These are phyloP conservation scores for Podospora pseudopauciseta DNA, from an alignment of 495 filamentous ascomycete species.

Conservation along the genomic window DNA sequence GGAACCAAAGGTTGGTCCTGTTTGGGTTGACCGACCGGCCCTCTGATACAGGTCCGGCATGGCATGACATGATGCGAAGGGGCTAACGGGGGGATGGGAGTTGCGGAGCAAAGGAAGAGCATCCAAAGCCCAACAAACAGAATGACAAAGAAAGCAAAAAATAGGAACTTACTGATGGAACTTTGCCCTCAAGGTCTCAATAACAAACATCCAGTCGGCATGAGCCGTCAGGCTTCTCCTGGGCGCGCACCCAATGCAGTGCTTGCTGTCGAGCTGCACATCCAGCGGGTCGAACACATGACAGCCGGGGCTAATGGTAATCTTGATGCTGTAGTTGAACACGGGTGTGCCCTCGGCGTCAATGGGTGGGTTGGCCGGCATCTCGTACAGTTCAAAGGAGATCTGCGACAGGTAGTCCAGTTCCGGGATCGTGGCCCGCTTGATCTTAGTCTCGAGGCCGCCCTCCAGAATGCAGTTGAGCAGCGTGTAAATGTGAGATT, in stretches of 20 bases:
- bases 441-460: constrained; percentile 86
- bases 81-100: constrained; percentile 1
- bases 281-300: constrained; percentile 94
- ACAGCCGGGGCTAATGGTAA: constrained; percentile 91
- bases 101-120: constrained; percentile 7
- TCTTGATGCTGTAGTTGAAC: constrained; percentile 91
- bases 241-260: constrained; percentile 89
- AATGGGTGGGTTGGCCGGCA: constrained; percentile 61
- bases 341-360: constrained; percentile 45
- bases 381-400: constrained; percentile 95
- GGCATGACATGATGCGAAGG: background rate
- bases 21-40: background rate
- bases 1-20: background rate
- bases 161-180: constrained; percentile 73
- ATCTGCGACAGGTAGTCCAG: constrained; percentile 97
- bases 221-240: constrained; percentile 87
- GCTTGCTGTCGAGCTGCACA: constrained; percentile 90
- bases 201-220: constrained; percentile 88
- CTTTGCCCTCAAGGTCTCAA: constrained; percentile 89
- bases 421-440: constrained; percentile 88
- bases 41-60: background rate
- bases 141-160: constrained; percentile 4
- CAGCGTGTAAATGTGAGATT: constrained; percentile 96
- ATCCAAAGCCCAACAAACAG: constrained; percentile 18
- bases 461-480: constrained; percentile 97